These are phyloP conservation scores for Licmophora abbreviata DNA, from an alignment of 108 stramenopile species.

Conservation along the genomic window DNA sequence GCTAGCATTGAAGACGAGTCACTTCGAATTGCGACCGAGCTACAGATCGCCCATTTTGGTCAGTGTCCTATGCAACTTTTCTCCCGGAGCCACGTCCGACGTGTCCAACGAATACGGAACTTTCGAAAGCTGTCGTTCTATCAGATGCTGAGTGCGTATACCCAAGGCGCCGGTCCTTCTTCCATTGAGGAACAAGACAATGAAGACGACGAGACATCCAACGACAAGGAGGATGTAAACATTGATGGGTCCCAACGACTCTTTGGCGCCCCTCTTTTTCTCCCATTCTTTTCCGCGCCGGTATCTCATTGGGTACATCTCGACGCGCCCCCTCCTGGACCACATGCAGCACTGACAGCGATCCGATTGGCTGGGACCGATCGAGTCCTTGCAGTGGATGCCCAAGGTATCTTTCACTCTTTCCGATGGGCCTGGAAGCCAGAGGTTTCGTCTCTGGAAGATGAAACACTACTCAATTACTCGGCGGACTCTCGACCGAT, in stretches of 20 bases:
- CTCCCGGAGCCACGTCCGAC: slow-evolving; percentile 33
- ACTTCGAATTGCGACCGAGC: slow-evolving; percentile 81
- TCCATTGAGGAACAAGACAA: slow-evolving; percentile 2
- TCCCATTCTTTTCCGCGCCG: slow-evolving; percentile 81
- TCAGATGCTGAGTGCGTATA: slow-evolving; percentile 40
- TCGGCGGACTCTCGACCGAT: slow-evolving; percentile 20
- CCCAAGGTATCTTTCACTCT: slow-evolving; percentile 82
- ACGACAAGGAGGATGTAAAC: not conserved
- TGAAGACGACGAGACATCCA: not conserved
- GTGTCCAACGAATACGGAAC: slow-evolving; percentile 14
- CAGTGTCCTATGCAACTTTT: slow-evolving; percentile 95
- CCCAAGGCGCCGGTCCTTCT: slow-evolving; percentile 16
- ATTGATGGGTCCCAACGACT: slow-evolving; percentile 2
- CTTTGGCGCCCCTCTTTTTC: slow-evolving; percentile 27
- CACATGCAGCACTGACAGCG: slow-evolving; percentile 66
- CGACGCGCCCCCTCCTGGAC: slow-evolving; percentile 83
- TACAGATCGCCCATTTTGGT: slow-evolving; percentile 97
- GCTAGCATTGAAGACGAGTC: slow-evolving; percentile 89
- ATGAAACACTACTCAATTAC: slow-evolving; percentile 21
- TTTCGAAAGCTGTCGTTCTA: slow-evolving; percentile 29
- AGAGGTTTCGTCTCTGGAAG: no score
- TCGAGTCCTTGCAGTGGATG: slow-evolving; percentile 80
- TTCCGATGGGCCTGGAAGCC: slow-evolving; percentile 88
- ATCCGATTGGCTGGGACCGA: slow-evolving; percentile 71
- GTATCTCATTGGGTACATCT: slow-evolving; percentile 86